Conservation (phyloP, 2,329 filamentous ascomycete genomes). For the Colletotrichum sp. region DNA sequence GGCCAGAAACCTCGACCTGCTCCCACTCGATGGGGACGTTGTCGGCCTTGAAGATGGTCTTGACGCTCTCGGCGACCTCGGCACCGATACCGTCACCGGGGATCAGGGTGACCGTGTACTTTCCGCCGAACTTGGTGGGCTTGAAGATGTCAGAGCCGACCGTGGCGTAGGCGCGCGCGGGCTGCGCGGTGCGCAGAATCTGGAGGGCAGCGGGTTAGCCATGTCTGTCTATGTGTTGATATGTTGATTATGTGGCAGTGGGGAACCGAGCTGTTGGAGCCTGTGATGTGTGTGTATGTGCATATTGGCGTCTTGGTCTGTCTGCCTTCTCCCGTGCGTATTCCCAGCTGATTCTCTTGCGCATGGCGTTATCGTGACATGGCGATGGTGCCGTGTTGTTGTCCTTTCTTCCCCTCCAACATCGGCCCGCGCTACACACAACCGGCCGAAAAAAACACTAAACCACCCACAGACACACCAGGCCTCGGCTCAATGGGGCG, state of each 20-base stretch:
- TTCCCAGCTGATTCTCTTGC: neutral
- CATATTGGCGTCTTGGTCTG: neutral
- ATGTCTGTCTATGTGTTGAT: constrained; percentile 28
- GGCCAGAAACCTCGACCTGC: constrained; percentile 92
- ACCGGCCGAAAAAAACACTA: neutral
- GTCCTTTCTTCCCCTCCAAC: neutral
- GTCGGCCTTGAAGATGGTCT: constrained; percentile 99
- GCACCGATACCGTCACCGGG: constrained; percentile 98
- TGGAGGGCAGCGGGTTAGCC: constrained; percentile 28
- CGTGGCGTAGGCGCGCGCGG: constrained; percentile 72
- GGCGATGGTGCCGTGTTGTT: neutral
- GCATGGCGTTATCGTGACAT: neutral
- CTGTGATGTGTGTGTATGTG: constrained; percentile 45
- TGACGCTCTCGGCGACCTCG: constrained; percentile 97
- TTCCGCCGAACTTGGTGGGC: constrained; percentile 97
- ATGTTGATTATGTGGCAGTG: neutral
- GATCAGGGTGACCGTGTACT: constrained; percentile 98
- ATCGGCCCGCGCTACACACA: neutral
- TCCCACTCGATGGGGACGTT: constrained; percentile 99
- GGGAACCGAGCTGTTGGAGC: constrained; percentile 44
- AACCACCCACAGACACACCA: neutral
- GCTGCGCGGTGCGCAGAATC: constrained; percentile 55
- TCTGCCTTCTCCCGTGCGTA: neutral
- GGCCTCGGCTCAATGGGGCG: neutral
- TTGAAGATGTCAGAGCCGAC: constrained; percentile 97